A percentile compares a stretch with the other conserved stretches of the same genome.
Conservation (phyloP, 805 yeast species). For the Priceomyces carsonii region DNA sequence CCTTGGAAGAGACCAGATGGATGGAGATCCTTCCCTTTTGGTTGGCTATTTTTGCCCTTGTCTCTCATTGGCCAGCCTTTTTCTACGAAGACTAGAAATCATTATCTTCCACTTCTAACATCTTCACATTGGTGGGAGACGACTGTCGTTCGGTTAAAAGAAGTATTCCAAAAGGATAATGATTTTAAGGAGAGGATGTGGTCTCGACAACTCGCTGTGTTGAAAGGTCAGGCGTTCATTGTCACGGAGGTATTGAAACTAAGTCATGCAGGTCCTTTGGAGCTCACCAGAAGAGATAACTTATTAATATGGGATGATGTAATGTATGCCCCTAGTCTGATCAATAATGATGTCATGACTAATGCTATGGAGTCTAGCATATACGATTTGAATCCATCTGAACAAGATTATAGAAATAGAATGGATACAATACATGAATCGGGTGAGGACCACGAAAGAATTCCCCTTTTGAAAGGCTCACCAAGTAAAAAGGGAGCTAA, state of each 20-base stretch:
- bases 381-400: constrained; percentile 14
- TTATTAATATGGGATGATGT: constrained; percentile 60
- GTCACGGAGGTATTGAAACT: constrained; percentile 64
- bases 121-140: constrained; percentile 74
- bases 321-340: constrained; percentile 52
- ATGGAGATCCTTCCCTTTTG: constrained; percentile 78
- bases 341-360: constrained; percentile 28
- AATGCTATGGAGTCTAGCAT: constrained; percentile 41
- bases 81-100: constrained; percentile 52
- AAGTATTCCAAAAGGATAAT: constrained; percentile 52
- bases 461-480: constrained; percentile 7
- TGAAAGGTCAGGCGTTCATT: constrained; percentile 78
- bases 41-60: constrained; percentile 71
- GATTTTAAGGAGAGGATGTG: constrained; percentile 70
- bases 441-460: constrained; percentile 6
- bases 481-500: background rate
- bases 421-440: constrained; percentile 2
- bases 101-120: constrained; percentile 58
- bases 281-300: constrained; percentile 58
- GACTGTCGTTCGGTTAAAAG: constrained; percentile 46
- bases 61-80: constrained; percentile 69
- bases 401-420: constrained; percentile 1
- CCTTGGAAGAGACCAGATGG: constrained; percentile 86
- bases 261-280: constrained; percentile 64
- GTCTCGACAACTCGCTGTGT: constrained; percentile 64